These are phyloP conservation scores for Aspergillus leporis DNA, from an alignment of 495 filamentous ascomycete species.

Conservation along the genomic window DNA sequence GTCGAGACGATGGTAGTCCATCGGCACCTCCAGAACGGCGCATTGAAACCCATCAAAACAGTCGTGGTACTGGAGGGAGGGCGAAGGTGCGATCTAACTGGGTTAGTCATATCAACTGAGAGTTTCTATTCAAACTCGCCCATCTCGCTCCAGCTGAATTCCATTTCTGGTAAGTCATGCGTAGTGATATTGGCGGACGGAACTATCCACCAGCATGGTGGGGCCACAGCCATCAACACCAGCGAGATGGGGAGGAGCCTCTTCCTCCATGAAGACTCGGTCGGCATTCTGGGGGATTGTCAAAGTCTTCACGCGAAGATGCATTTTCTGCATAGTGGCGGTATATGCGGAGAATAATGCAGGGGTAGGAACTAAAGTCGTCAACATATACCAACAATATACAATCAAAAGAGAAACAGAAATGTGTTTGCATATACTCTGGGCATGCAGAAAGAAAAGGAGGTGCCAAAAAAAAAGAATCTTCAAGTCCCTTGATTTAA, in stretches of 20 bases:
- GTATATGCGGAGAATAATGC: too few species aligned
- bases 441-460: too few species aligned
- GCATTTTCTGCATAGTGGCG: too few species aligned
- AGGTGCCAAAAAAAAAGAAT: too few species aligned
- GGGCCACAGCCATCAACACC: slow-evolving; percentile 11
- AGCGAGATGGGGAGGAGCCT: slow-evolving; percentile 9
- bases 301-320: too few species aligned
- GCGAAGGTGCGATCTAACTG: slow-evolving; percentile 29
- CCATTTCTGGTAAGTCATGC: background rate
- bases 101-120: background rate
- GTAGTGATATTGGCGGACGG: background rate
- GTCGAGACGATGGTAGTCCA: slow-evolving; percentile 52
- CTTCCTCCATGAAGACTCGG: slow-evolving; percentile 1
- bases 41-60: slow-evolving; percentile 51
- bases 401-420: too few species aligned
- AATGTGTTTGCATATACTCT: too few species aligned
- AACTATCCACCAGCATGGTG: slow-evolving; percentile 19
- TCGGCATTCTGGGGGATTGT: background rate
- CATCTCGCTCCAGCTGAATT: slow-evolving; percentile 30
- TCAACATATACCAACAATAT: too few species aligned
- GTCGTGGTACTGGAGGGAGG: slow-evolving; percentile 35
- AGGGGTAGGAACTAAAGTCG: too few species aligned
- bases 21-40: slow-evolving; percentile 57
- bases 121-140: background rate
- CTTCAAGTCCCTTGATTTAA: too few species aligned